Evolutionary conservation across 2,329 filamentous ascomycete species (phyloP).

Genomic region (Lecanicillium sp.): DNA sequence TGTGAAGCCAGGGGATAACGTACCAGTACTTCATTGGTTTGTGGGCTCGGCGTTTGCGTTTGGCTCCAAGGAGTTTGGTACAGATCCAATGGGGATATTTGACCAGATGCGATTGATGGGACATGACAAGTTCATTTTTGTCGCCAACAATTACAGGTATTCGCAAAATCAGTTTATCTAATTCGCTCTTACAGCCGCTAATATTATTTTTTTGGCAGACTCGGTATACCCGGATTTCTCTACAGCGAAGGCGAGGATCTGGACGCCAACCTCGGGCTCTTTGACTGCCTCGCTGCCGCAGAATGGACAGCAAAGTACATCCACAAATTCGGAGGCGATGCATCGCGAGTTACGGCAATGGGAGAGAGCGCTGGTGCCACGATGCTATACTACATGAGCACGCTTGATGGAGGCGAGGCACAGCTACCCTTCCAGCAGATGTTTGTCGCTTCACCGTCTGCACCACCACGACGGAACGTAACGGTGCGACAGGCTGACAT

Average conservation of each 20-base stretch:
- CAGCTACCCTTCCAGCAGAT: conserved; percentile 28
- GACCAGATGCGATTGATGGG: conserved; percentile 10
- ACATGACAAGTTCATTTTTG: conserved; percentile 12
- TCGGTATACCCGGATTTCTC: conserved; percentile 12
- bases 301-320: conserved; percentile 28
- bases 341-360: conserved; percentile 39
- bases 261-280: conserved; percentile 13
- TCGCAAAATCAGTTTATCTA: neutral
- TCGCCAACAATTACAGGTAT: conserved; percentile 15
- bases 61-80: conserved; percentile 14
- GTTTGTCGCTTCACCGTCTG: conserved; percentile 9
- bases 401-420: conserved; percentile 26
- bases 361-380: conserved; percentile 45
- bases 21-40: conserved; percentile 15
- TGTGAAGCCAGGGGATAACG: conserved; percentile 11
- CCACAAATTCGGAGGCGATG: conserved; percentile 46
- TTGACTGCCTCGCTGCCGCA: conserved; percentile 12
- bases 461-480: conserved; percentile 10
- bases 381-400: conserved; percentile 48
- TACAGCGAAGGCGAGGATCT: conserved; percentile 11
- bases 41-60: conserved; percentile 13
- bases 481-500: conserved; percentile 7
- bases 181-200: neutral
- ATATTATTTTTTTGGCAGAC: conserved; percentile 2
- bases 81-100: conserved; percentile 12